Conservation (phyloP, 495 filamentous ascomycete species). For the Zalerion maritima region DNA sequence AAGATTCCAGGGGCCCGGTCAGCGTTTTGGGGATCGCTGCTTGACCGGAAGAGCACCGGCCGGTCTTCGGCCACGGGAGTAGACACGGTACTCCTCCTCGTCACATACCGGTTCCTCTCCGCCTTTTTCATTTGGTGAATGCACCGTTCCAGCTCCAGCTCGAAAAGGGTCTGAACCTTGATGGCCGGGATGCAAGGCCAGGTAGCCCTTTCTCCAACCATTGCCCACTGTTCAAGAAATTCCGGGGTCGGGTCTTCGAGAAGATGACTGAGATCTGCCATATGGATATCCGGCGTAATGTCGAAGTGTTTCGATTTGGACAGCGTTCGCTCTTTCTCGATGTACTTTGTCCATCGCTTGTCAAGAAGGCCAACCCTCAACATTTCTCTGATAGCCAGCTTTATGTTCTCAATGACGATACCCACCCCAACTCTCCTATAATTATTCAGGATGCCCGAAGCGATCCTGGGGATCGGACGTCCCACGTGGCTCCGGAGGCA, state of each 20-base stretch:
- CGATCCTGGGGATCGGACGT: constrained; percentile 47
- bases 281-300: constrained; percentile 66
- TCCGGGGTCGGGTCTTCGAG: constrained; percentile 67
- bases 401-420: no score
- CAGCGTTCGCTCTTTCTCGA: constrained; percentile 62
- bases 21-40: no score
- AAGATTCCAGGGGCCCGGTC: no score
- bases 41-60: no score
- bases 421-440: constrained; percentile 52
- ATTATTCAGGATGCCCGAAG: constrained; percentile 48
- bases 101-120: no score
- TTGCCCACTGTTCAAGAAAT: constrained; percentile 71
- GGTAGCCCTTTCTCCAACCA: constrained; percentile 69
- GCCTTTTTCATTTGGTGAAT: no score
- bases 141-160: constrained; percentile 72
- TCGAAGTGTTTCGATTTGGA: constrained; percentile 58
- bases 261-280: constrained; percentile 56
- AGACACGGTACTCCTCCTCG: no score
- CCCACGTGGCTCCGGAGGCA: constrained; percentile 73
- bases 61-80: no score
- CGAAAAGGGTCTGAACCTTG: constrained; percentile 69
- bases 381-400: constrained; percentile 70
- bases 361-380: no score
- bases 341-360: no score
- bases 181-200: constrained; percentile 86